Base-by-base conservation (phyloP, 371 early-diverging fungal species). In the Haplosporangium sp. region DNA sequence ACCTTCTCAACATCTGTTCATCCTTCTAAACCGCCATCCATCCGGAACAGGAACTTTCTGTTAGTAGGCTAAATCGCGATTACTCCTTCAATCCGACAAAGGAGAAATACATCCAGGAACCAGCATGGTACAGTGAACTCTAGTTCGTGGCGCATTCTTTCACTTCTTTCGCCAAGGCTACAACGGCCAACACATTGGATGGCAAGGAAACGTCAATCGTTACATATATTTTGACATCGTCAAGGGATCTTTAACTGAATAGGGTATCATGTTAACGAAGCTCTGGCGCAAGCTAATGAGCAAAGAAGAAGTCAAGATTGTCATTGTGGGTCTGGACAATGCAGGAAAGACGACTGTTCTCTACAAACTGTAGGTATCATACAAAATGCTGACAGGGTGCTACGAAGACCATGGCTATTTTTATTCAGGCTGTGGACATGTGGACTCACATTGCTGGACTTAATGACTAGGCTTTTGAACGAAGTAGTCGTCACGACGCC, bases 401-500 rank as follows among this genome's bases (percentile, higher is more conserved):
- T 50, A 21, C 11, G 23, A 9, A 16, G 11, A 11, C 1, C 13
- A 59, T 48, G 10, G 45, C 23, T 40, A 38, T 53, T 38, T 38
- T n/a, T 12, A 29, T 58, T 23, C 47, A 18, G 4, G 52, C 23
- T 43, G 21, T 53, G 14, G 5, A 20, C 53, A 14, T 16, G 40
- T 48, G n/a, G 23, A n/a, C 51, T 55, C 20, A 23, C 9, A 38
- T 21, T 23, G 14, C 1, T 7, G 16, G 20, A 42, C 45, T 1
- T 5, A 21, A 18, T 18, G 20, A 2, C 12, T 69, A 91, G 92
- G 10, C 77, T 92, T 36, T 80, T 91, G 82, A 89, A 91, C 54
- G 91, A 93, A 67, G 86, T 90, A 1, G 91, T 92, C 1, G 85
- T 86, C 3, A 93, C 93, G 0, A 89, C 92, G 40, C 93, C 93